These are phyloP conservation scores for Monarda citriodora DNA, from an alignment of 305 asterid genomes.

Conservation along the genomic window DNA sequence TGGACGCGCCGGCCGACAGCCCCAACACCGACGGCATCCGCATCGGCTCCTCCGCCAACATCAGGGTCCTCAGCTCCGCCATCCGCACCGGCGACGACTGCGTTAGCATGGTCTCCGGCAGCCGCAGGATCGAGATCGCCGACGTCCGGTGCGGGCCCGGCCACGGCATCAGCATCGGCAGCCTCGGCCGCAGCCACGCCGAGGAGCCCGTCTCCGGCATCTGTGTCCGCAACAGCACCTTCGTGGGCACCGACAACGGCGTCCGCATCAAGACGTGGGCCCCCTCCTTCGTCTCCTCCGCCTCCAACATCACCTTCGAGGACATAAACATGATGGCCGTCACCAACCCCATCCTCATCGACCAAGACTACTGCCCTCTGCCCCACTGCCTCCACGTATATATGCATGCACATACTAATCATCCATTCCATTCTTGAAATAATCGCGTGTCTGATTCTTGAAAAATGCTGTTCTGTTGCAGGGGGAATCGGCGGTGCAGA, in stretches of 20 bases:
- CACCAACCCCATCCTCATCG: slow-evolving; percentile 47
- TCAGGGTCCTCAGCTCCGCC: slow-evolving; percentile 27
- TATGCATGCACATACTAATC: too few relatives aligned
- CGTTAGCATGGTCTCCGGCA: slow-evolving; percentile 52
- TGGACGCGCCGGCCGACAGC: slow-evolving; percentile 53
- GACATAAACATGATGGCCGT: slow-evolving; percentile 38
- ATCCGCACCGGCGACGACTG: slow-evolving; percentile 73
- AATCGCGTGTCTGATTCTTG: too few relatives aligned
- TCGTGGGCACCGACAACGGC: slow-evolving; percentile 40
- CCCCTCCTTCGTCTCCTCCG: slow-evolving; percentile 31
- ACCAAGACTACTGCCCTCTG: slow-evolving; percentile 53
- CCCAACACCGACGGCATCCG: slow-evolving; percentile 78
- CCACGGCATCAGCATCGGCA: slow-evolving; percentile 71
- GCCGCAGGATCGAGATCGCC: slow-evolving; percentile 35
- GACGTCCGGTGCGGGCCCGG: slow-evolving; percentile 60
- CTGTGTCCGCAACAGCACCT: slow-evolving; percentile 33
- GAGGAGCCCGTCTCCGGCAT: slow-evolving; percentile 28
- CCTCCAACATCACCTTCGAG: slow-evolving; percentile 29
- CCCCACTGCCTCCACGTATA: slow-evolving; percentile 29
- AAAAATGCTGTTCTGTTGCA: background rate
- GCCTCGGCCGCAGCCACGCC: slow-evolving; percentile 40
- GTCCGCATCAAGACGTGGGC: slow-evolving; percentile 64
- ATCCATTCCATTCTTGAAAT: too few relatives aligned
- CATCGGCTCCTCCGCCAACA: slow-evolving; percentile 39
- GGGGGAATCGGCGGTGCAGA: slow-evolving; percentile 44